Evolutionary conservation across 352 stramenopile genomes (phyloP), one percentile per base, ranked within the genome.

Genomic region (Pythium brassicae): DNA sequence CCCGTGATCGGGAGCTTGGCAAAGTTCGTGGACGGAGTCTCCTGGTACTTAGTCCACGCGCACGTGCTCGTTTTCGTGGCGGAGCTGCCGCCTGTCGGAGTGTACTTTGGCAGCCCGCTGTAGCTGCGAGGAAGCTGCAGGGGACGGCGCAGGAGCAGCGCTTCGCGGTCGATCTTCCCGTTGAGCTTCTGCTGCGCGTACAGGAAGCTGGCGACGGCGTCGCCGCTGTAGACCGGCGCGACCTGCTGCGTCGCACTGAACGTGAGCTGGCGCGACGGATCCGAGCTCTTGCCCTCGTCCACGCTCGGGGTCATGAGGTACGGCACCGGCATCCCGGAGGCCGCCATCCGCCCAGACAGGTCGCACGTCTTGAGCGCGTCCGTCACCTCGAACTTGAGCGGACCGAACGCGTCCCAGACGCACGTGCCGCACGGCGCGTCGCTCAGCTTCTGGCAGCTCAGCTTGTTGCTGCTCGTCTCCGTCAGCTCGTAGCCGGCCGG

Each of bases 401-500:
- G 45, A 0, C 57, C 57, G 35, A 53, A 59, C 15, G 29, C 39
- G 39, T 54, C 57, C 61, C 61, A 68, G 32, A 63, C 26, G 35
- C 57, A 63, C 45, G 48, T 51, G 50, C 22, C 34, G 35, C 22
- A 55, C 19, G 20, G 32, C 20, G 26, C 27, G 14, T 56, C 39
- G 12, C 25, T 39, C 26, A 63, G 42, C 45, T 54, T 42, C 40
- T 34, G 4, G 27, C 50, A 63, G 22, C 23, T 58, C 32, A 46
- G 35, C 40, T 43, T 50, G 27, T 37, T 37, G 32, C 19, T 19
- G 8, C 8, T 22, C 4, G 29, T 14, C 10, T 48, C 23, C 1
- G 22, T 20, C 25, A 65, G 53, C 49, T 66, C 57, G 25, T 57
- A 69, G 39, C 62, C 62, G 27, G 25, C 63, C 1, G 57, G 57